Evolutionary conservation across 2,329 filamentous ascomycete genomes (phyloP), one percentile per base, ranked within the genome.

Genomic region (Aspergillus piperis): DNA sequence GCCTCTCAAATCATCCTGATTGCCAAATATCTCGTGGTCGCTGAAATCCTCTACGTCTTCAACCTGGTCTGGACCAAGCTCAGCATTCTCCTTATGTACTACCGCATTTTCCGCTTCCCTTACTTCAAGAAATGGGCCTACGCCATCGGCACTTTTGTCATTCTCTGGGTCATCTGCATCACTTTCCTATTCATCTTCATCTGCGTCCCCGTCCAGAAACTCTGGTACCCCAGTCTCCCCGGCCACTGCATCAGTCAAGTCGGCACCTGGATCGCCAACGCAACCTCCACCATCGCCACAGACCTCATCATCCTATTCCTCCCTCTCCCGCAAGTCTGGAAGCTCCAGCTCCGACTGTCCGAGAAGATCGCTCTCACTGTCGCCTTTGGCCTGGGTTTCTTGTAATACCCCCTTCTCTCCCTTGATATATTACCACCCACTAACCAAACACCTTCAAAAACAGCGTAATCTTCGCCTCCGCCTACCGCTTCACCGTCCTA

Each of bases 41-140:
- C 75, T 41, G 75, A 78, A 57, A 72, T 75, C 56, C 76, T 78
- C 58, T 77, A 78, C 51, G 73, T 73, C n/a, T 71, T 65, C 64
- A 71, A 71, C 58, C 64, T 70, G 13, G 67, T 70, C 49, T 71
- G 68, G 68, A 71, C 69, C 48, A 71, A 71, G 21, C 21, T 71
- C 42, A 60, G 63, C 62, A 69, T 71, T 42, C 61, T 71, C 21
- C 60, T 71, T 44, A 66, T 71, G 64, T 71, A 71, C 64, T 71
- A 71, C 49, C 68, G 69, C 19, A 70, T 71, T 58, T 71, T 71
- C 63, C 66, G 51, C 42, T 66, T 71, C 27, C 50, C 65, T 10
- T 68, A 64, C 59, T 70, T 71, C 66, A 70, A 71, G 53, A 62
- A 52, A 59, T 70, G 69, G 68, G 68, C 69, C 30, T 70, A 69